Conservation (phyloP, 2,329 filamentous ascomycete species). For the Fusarium sp. region DNA sequence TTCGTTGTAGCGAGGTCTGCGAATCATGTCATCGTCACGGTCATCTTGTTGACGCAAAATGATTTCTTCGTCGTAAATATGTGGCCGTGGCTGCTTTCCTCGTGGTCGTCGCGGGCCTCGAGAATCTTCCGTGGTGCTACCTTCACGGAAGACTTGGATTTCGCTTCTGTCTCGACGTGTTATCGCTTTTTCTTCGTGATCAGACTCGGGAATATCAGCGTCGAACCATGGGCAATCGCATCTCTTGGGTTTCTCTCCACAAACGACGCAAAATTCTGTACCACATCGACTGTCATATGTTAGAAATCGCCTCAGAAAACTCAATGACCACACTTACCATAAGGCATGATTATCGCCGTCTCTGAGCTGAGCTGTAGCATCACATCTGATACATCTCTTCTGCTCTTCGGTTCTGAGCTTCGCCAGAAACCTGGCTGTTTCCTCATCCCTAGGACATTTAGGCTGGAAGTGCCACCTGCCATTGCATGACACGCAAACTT, state of each 20-base stretch:
- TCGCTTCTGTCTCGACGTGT: slow-evolving; percentile 49
- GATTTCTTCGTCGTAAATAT: slow-evolving; percentile 60
- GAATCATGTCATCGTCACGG: slow-evolving; percentile 55
- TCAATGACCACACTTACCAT: slow-evolving; percentile 66
- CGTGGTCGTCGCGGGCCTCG: slow-evolving; percentile 38
- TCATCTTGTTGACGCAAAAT: slow-evolving; percentile 60
- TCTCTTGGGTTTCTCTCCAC: slow-evolving; percentile 82
- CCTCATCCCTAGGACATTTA: slow-evolving; percentile 79
- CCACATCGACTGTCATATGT: slow-evolving; percentile 71
- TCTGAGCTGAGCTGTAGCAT: slow-evolving; percentile 78
- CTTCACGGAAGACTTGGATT: slow-evolving; percentile 40
- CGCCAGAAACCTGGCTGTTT: slow-evolving; percentile 70
- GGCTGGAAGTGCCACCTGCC: slow-evolving; percentile 76
- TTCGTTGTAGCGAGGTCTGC: slow-evolving; percentile 50
- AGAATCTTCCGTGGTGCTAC: slow-evolving; percentile 49
- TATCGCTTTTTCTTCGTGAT: slow-evolving; percentile 66
- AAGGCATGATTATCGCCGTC: slow-evolving; percentile 92
- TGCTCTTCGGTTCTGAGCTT: slow-evolving; percentile 76
- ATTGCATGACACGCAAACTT: slow-evolving; percentile 80
- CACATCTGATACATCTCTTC: slow-evolving; percentile 81
- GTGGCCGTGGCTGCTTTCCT: slow-evolving; percentile 42
- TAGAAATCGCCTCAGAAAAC: slow-evolving; percentile 7
- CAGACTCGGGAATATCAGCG: slow-evolving; percentile 65
- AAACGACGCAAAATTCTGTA: slow-evolving; percentile 89
- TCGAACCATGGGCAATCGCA: slow-evolving; percentile 88